These are phyloP conservation scores for Kalanchoe fedtschenkoi DNA, from an alignment of 164 flowering plant genomes.

Conservation along the genomic window DNA sequence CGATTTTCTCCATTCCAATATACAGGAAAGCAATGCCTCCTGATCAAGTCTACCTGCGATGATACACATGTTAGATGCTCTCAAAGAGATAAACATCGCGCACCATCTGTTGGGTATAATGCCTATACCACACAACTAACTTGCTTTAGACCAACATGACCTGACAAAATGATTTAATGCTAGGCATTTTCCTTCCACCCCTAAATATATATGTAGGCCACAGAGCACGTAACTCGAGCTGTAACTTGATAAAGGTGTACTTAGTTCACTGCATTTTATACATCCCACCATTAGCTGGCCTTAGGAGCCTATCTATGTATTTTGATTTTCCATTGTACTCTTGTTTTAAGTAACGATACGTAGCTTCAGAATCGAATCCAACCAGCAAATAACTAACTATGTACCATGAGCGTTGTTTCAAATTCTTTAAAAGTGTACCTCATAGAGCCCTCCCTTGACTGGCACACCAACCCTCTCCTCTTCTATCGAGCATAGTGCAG, in stretches of 20 bases:
- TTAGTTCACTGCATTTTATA: too few relatives aligned
- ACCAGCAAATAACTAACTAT: neutral
- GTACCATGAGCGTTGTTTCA: neutral
- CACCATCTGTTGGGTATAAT: neutral
- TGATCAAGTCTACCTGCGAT: constrained; percentile 72
- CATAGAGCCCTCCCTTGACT: constrained; percentile 94
- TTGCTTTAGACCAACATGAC: neutral
- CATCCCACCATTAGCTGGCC: too few relatives aligned
- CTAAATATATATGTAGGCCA: too few relatives aligned
- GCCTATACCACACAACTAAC: neutral
- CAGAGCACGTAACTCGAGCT: too few relatives aligned
- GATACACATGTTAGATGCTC: neutral
- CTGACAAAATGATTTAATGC: neutral
- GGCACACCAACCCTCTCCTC: constrained; percentile 99
- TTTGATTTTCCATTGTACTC: neutral
- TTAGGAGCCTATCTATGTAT: neutral
- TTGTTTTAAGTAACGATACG: constrained; percentile 10
- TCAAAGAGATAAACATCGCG: neutral
- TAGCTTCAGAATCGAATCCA: neutral
- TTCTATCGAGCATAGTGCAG: constrained; percentile 36
- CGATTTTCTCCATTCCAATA: constrained; percentile 94
- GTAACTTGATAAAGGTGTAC: too few relatives aligned
- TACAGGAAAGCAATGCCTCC: constrained; percentile 85
- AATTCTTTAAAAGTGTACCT: constrained; percentile 34
- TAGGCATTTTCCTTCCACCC: too few relatives aligned